phyloP scores from a whole-genome alignment of 2,329 filamentous ascomycete species.

The Calonectria fujianensis region DNA sequence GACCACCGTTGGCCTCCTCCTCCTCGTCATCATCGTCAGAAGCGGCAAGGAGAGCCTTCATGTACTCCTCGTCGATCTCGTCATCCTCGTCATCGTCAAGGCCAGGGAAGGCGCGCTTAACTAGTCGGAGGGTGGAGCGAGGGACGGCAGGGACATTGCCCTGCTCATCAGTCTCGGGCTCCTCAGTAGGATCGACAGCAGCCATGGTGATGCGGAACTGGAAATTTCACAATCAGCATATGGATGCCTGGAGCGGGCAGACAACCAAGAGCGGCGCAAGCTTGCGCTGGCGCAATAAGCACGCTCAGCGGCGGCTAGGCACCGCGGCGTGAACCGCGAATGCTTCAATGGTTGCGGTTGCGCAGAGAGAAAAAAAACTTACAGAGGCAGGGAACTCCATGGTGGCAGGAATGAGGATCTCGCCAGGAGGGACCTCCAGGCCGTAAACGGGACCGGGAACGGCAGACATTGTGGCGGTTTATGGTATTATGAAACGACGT shows the following conservation, averaged over 20 bases:
- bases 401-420: slow-evolving; percentile 86
- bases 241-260: not conserved
- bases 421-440: slow-evolving; percentile 91
- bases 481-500: slow-evolving; percentile 26
- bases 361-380: slow-evolving; percentile 67
- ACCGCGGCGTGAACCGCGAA: not conserved
- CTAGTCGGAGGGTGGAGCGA: slow-evolving; percentile 92
- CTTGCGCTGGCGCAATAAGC: slow-evolving; percentile 4
- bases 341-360: slow-evolving; percentile 5
- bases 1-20: slow-evolving; percentile 85
- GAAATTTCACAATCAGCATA: slow-evolving; percentile 46
- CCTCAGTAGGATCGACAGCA: slow-evolving; percentile 92
- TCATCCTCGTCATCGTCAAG: slow-evolving; percentile 77
- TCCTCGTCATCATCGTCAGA: slow-evolving; percentile 73
- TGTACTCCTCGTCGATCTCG: slow-evolving; percentile 80
- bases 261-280: slow-evolving; percentile 17
- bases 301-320: slow-evolving; percentile 16
- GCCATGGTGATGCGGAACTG: slow-evolving; percentile 99
- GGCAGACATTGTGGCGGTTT: slow-evolving; percentile 70
- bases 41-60: slow-evolving; percentile 72
- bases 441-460: slow-evolving; percentile 89
- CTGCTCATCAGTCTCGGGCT: slow-evolving; percentile 78
- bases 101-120: slow-evolving; percentile 81
- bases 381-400: slow-evolving; percentile 89
- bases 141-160: slow-evolving; percentile 77